Evolutionary conservation across 805 yeast genomes (phyloP).

Genomic region (Wickerhamomyces strasburgensis): DNA sequence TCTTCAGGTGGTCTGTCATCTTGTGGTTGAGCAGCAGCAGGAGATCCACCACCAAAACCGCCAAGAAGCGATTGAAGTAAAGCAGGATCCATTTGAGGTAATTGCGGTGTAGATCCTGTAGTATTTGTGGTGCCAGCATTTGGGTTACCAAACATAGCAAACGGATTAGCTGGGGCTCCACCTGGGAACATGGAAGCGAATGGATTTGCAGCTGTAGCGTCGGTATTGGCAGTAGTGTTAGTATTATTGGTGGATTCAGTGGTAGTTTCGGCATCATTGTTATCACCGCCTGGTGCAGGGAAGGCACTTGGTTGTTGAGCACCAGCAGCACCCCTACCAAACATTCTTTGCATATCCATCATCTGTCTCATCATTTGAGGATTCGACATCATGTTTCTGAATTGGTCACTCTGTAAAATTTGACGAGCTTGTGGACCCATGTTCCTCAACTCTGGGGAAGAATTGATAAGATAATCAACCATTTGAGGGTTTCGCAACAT

Average conservation of each 20-base stretch:
- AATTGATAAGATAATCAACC: conserved; percentile 75
- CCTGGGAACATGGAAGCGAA: conserved; percentile 41
- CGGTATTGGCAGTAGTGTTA: conserved; percentile 18
- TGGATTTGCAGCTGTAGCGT: conserved; percentile 39
- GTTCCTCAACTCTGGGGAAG: conserved; percentile 76
- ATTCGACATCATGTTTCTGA: conserved; percentile 74
- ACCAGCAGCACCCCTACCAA: conserved; percentile 30
- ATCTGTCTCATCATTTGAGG: conserved; percentile 82
- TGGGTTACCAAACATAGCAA: conserved; percentile 29
- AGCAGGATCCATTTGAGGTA: conserved; percentile 45
- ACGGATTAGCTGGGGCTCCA: conserved; percentile 38
- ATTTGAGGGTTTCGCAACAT: conserved; percentile 84
- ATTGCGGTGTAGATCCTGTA: conserved; percentile 2
- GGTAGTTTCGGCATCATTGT: conserved; percentile 20
- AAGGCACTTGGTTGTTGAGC: conserved; percentile 29
- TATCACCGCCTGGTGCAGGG: conserved; percentile 46
- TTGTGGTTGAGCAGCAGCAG: conserved; percentile 18
- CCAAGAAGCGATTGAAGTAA: conserved; percentile 37
- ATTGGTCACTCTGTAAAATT: conserved; percentile 76
- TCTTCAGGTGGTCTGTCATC: conserved; percentile 79
- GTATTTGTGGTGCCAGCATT: conserved; percentile 19
- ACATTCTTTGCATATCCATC: conserved; percentile 64
- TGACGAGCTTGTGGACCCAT: conserved; percentile 89
- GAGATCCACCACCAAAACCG: conserved; percentile 32
- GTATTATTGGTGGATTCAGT: conserved; percentile 29